phyloP scores from a whole-genome alignment of 805 yeast genomes.

The Geotrichum ghanense region DNA sequence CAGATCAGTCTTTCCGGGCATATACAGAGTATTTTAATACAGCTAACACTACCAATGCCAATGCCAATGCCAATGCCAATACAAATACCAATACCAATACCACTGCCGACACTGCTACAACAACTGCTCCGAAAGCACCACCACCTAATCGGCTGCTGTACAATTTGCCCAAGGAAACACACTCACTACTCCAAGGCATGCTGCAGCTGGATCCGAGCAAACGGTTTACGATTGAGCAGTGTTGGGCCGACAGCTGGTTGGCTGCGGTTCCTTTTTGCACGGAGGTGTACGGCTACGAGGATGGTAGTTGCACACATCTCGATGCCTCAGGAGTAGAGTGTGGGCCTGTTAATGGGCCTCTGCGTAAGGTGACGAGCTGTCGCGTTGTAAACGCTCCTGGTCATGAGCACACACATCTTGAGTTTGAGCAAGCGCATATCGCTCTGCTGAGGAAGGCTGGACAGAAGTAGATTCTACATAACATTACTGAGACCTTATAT shows the following conservation, averaged over 20 bases:
- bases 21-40: slow-evolving; percentile 29
- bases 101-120: not conserved
- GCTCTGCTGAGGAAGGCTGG: slow-evolving; percentile 65
- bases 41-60: slow-evolving; percentile 11
- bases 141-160: slow-evolving; percentile 65
- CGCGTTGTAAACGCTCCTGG: slow-evolving; percentile 30
- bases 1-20: slow-evolving; percentile 73
- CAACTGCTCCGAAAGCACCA: not conserved
- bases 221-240: slow-evolving; percentile 48
- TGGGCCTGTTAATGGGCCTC: slow-evolving; percentile 11
- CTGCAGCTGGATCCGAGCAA: slow-evolving; percentile 47
- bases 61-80: slow-evolving; percentile 17
- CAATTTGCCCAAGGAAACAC: slow-evolving; percentile 57
- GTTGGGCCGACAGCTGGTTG: slow-evolving; percentile 49
- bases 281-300: slow-evolving; percentile 19
- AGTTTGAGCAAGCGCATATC: slow-evolving; percentile 89
- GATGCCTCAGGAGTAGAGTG: no score
- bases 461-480: slow-evolving; percentile 45
- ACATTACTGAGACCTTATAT: no score
- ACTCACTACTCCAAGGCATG: slow-evolving; percentile 56
- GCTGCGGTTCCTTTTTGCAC: slow-evolving; percentile 58
- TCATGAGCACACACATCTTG: slow-evolving; percentile 81
- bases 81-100: slow-evolving; percentile 11
- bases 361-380: not conserved
- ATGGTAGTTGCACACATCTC: no score